Percentiles rank a stretch among this genome's conserved stretches.
phyloP scores from a whole-genome alignment of 2,329 filamentous ascomycete genomes.

The Botryotinia globosa region DNA sequence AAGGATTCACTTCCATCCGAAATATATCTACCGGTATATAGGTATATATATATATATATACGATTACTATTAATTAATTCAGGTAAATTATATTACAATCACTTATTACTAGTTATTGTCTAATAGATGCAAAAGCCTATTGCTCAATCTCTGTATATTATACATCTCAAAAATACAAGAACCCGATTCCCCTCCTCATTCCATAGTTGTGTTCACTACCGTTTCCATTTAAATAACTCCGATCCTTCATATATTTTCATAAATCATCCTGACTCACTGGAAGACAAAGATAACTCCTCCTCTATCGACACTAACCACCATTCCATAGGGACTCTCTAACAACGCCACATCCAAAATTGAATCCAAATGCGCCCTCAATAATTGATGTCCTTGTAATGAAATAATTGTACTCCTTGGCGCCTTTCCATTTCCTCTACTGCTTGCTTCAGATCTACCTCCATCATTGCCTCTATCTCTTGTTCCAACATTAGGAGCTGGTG shows the following conservation, averaged over 20 bases:
- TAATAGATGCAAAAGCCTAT: background rate
- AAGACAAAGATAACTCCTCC: conserved; percentile 88
- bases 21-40: background rate
- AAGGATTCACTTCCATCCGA: background rate
- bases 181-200: background rate
- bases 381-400: conserved; percentile 79
- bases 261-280: conserved; percentile 29
- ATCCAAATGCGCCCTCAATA: conserved; percentile 85
- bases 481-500: conserved; percentile 37
- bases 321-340: conserved; percentile 83
- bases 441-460: conserved; percentile 33
- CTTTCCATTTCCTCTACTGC: conserved; percentile 39
- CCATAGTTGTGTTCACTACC: background rate
- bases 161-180: conserved; percentile 7
- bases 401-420: conserved; percentile 79
- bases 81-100: background rate
- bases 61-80: background rate
- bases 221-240: conserved; percentile 26
- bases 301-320: conserved; percentile 88
- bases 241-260: background rate
- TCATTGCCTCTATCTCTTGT: conserved; percentile 23
- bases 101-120: background rate
- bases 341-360: conserved; percentile 84
- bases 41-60: no score
- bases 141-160: conserved; percentile 1